phyloP scores from a whole-genome alignment of 805 yeast species.

The Cyberlindnera galapagoensis region DNA sequence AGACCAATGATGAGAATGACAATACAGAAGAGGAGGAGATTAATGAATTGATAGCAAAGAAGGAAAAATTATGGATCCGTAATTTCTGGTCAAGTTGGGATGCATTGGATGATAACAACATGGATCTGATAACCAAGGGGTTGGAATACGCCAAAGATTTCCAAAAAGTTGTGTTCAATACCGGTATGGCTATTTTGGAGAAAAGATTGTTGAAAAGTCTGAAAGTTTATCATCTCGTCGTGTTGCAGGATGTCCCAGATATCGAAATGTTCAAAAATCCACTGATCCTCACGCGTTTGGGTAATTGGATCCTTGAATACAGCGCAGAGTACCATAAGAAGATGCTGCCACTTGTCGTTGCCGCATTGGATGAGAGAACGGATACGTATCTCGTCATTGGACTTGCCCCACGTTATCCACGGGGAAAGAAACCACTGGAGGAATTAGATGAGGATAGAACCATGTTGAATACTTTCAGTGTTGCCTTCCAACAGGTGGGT shows the following conservation, averaged over 20 bases:
- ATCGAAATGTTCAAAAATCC: constrained; percentile 78
- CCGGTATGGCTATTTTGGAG: constrained; percentile 87
- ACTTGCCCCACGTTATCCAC: constrained; percentile 73
- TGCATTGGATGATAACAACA: constrained; percentile 42
- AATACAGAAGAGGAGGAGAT: constrained; percentile 28
- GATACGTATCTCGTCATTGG: constrained; percentile 87
- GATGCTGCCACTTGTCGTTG: constrained; percentile 77
- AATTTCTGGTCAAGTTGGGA: constrained; percentile 72
- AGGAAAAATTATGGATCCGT: constrained; percentile 64
- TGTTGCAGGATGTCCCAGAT: constrained; percentile 85
- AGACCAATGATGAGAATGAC: constrained; percentile 12
- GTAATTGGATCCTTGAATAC: constrained; percentile 86
- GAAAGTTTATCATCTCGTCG: constrained; percentile 77
- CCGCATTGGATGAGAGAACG: constrained; percentile 65
- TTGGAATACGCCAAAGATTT: constrained; percentile 75
- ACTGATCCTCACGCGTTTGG: constrained; percentile 72
- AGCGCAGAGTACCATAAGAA: constrained; percentile 70
- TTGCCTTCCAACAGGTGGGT: constrained; percentile 88
- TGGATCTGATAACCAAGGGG: constrained; percentile 59
- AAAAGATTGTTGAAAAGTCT: constrained; percentile 73
- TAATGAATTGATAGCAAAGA: constrained; percentile 29
- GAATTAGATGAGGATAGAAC: constrained; percentile 34
- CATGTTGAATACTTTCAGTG: constrained; percentile 73
- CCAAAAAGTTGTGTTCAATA: constrained; percentile 77
- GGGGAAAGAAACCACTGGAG: constrained; percentile 30